Evolutionary conservation across 192 early-diverging fungal species (phyloP).

Genomic region (Pilobolus umbonatus): DNA sequence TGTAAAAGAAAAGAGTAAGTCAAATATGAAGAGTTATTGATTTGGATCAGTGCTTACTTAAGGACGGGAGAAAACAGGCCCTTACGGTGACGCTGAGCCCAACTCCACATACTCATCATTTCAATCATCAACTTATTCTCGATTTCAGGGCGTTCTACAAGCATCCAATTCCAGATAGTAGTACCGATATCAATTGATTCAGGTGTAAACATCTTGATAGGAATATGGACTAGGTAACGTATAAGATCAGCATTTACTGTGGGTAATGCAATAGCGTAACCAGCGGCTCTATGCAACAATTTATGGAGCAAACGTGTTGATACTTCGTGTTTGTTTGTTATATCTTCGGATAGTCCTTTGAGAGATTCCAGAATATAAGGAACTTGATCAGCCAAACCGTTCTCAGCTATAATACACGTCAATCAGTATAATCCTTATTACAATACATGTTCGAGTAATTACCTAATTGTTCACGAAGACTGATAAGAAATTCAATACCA

Average conservation of each 20-base stretch:
- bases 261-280: slow-evolving; percentile 36
- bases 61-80: slow-evolving; percentile 73
- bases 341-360: slow-evolving; percentile 34
- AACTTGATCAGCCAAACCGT: slow-evolving; percentile 31
- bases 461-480: slow-evolving; percentile 5
- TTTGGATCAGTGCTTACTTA: slow-evolving; percentile 24
- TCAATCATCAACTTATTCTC: slow-evolving; percentile 80
- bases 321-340: slow-evolving; percentile 33
- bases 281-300: slow-evolving; percentile 53
- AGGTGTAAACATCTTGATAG: slow-evolving; percentile 73
- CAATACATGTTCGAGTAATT: background rate
- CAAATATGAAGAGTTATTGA: background rate
- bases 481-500: slow-evolving; percentile 31
- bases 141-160: slow-evolving; percentile 67
- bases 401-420: slow-evolving; percentile 3
- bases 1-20: slow-evolving; percentile 14
- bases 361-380: slow-evolving; percentile 32
- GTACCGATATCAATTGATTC: slow-evolving; percentile 77
- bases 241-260: slow-evolving; percentile 69
- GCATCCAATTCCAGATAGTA: slow-evolving; percentile 87
- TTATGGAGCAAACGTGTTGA: slow-evolving; percentile 47
- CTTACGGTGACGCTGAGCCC: slow-evolving; percentile 66
- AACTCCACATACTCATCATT: slow-evolving; percentile 81
- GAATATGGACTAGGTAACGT: slow-evolving; percentile 81
- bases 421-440: background rate